phyloP scores from a whole-genome alignment of 192 early-diverging fungal genomes.

The Helicostylum pulchrum region DNA sequence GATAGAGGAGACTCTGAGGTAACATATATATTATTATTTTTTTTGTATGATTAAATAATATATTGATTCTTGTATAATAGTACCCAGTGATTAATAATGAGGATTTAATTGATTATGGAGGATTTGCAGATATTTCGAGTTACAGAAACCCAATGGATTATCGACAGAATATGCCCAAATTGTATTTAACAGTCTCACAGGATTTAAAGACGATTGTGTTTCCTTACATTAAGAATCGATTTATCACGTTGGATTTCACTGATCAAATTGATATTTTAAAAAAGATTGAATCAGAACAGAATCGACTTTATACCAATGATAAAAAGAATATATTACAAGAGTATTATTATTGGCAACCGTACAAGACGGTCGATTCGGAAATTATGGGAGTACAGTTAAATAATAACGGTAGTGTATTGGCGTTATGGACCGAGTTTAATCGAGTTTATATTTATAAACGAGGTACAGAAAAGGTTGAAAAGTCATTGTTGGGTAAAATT shows the following conservation, averaged over 20 bases:
- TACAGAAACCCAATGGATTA: neutral
- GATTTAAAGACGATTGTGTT: slow-evolving; percentile 23
- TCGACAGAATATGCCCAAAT: slow-evolving; percentile 5
- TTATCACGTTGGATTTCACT: slow-evolving; percentile 26
- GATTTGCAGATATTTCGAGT: slow-evolving; percentile 11
- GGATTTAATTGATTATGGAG: slow-evolving; percentile 8
- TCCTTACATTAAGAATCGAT: slow-evolving; percentile 6
- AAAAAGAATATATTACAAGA: slow-evolving; percentile 11
- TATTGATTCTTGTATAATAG: no score
- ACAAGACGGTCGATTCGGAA: neutral
- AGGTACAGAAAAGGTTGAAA: neutral
- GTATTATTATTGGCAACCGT: slow-evolving; percentile 22
- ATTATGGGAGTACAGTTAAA: slow-evolving; percentile 25
- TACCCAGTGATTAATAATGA: neutral
- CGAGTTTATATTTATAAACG: slow-evolving; percentile 33
- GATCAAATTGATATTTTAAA: slow-evolving; percentile 15
- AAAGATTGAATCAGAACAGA: neutral
- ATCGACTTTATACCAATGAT: slow-evolving; percentile 8
- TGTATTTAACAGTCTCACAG: slow-evolving; percentile 9
- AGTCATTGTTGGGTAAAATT: neutral
- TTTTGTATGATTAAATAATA: neutral
- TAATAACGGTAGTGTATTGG: slow-evolving; percentile 18
- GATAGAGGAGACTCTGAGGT: slow-evolving; percentile 11
- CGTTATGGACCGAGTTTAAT: slow-evolving; percentile 30
- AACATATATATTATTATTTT: no score